phyloP scores from a whole-genome alignment of 331 rosid species.

The Saraca asoca region DNA sequence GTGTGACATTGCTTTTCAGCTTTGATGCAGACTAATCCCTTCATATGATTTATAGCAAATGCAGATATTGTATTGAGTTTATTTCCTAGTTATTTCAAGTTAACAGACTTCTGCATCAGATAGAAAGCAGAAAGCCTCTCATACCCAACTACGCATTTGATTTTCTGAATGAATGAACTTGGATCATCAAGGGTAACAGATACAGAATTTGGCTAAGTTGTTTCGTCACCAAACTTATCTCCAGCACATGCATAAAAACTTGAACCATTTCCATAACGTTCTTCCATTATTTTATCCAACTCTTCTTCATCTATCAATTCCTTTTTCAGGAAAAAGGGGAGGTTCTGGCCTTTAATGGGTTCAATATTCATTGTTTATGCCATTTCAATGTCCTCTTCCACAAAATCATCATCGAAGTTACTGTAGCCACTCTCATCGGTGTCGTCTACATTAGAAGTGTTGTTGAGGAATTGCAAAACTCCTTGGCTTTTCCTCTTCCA shows the following conservation, averaged over 20 bases:
- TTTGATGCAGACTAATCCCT: constrained; percentile 80
- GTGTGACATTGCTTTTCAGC: constrained; percentile 77
- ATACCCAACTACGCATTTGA: too few relatives aligned
- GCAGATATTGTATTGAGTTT: constrained; percentile 76
- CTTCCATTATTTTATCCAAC: constrained; percentile 77
- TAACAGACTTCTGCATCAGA: too few relatives aligned
- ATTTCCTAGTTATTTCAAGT: constrained; percentile 67
- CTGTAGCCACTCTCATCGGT: constrained; percentile 39
- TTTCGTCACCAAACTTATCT: constrained; percentile 62
- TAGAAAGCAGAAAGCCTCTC: too few relatives aligned
- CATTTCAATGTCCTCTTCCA: constrained; percentile 55
- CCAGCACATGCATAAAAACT: constrained; percentile 48
- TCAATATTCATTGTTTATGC: constrained; percentile 38
- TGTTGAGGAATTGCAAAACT: constrained; percentile 71
- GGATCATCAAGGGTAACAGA: too few relatives aligned
- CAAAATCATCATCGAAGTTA: constrained; percentile 49
- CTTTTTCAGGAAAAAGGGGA: constrained; percentile 69
- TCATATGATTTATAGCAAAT: constrained; percentile 78
- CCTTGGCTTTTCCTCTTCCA: constrained; percentile 54
- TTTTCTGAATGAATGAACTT: too few relatives aligned
- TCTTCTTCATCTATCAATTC: constrained; percentile 80
- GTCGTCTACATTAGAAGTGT: constrained; percentile 47
- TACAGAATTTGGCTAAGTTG: too few relatives aligned
- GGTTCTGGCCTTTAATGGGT: constrained; percentile 43
- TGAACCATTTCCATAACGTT: constrained; percentile 52